Evolutionary conservation across 305 asterid genomes (phyloP), one percentile per base, ranked within the genome.

Genomic region (Fraxinus nigra): DNA sequence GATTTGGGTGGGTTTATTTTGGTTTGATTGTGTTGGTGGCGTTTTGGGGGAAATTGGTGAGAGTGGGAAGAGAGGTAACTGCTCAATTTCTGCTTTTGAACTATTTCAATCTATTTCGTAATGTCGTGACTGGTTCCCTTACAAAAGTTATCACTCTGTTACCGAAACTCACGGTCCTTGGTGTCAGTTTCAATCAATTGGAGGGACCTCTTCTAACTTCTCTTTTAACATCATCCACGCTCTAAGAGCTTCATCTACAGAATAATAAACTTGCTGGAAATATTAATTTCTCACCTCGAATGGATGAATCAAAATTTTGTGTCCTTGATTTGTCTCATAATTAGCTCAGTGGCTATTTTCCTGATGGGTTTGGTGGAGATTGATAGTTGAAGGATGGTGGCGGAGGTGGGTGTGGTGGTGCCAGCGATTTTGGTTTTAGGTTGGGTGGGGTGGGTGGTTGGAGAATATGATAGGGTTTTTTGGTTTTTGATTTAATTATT

Each of bases 1-100:
- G 26, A 24, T 24, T 24, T 24, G 26, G 26, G 26, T 24, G 26
- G 26, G 26, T 24, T 24, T 24, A 24, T 24, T 24, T 24, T 24
- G 26, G 26, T 24, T 24, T 24, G 26, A 24, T 24, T 24, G 26
- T 24, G 26, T 24, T 24, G 26, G 26, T 24, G 26, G 26, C 26
- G 26, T 24, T 24, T 24, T 24, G 26, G 26, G 26, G 26, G 26
- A 24, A 24, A 24, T 24, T 24, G 26, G 26, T 24, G 26, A 24
- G 26, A 24, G 26, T 24, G 26, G 26, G 26, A 24, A 24, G 26
- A 24, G 98, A 93, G 85, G 91, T 74, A 32, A 94, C 97, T 26
- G 92, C 97, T 26, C 98, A 93, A 34, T 94, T 96, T 84, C 79
- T 94, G 84, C 98, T 97, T 24, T 83, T 96, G 79, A 90, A 90